Conservation (phyloP, 176 grass and related monocot genomes). For the Hyparrhenia diplandra region DNA sequence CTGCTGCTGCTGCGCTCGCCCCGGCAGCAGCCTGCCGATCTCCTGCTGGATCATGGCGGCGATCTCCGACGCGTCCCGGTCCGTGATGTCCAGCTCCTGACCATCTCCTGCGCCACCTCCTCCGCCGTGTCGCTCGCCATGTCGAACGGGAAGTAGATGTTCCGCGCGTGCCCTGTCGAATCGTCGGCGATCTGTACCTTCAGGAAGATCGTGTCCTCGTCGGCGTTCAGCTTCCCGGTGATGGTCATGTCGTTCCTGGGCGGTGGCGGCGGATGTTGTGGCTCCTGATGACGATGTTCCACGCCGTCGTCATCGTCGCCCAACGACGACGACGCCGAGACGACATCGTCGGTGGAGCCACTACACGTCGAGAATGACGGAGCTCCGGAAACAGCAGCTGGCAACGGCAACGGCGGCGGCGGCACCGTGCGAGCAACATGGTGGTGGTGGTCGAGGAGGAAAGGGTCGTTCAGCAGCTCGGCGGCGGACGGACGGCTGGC, state of each 20-base stretch:
- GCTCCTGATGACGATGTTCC: background rate
- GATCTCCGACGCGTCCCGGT: constrained; percentile 60
- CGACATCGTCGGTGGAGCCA: background rate
- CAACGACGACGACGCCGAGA: background rate
- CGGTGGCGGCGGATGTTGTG: background rate
- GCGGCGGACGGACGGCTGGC: constrained; percentile 48
- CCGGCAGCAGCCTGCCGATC: constrained; percentile 50
- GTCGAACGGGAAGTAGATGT: constrained; percentile 98
- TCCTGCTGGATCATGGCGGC: constrained; percentile 83
- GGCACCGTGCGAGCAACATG: background rate
- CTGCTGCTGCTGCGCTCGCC: constrained; percentile 51
- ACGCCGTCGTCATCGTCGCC: background rate
- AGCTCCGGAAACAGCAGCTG: no score
- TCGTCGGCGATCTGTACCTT: constrained; percentile 78
- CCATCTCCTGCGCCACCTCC: constrained; percentile 91
- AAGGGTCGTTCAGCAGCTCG: constrained; percentile 71
- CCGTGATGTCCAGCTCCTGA: constrained; percentile 83
- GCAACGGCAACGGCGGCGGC: no score
- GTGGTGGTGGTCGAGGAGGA: constrained; percentile 34
- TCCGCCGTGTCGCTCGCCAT: constrained; percentile 58
- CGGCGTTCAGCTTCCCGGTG: constrained; percentile 84
- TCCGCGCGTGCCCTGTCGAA: constrained; percentile 37
- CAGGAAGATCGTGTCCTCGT: constrained; percentile 82
- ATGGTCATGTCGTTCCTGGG: constrained; percentile 37
- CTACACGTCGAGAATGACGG: background rate